Conservation (phyloP, 2,329 filamentous ascomycete species). For the Akanthomyces uredinophilus region DNA sequence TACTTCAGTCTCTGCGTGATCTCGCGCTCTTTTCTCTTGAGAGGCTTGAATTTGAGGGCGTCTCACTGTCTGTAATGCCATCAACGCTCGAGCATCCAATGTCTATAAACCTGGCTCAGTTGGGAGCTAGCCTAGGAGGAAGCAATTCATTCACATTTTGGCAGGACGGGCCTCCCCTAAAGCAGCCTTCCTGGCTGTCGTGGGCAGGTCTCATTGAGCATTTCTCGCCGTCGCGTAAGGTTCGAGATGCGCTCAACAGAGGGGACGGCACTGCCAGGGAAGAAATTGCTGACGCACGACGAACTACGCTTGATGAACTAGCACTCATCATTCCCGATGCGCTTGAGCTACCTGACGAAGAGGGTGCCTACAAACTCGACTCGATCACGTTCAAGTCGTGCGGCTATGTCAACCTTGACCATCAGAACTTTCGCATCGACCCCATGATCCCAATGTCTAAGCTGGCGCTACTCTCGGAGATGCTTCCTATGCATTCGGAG, state of each 20-base stretch:
- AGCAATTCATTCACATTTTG: too few species aligned
- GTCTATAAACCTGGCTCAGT: background rate
- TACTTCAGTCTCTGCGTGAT: constrained; percentile 45
- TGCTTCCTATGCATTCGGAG: background rate
- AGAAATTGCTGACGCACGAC: background rate
- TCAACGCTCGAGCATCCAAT: too few species aligned
- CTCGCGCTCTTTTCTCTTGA: constrained; percentile 45
- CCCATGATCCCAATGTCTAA: constrained; percentile 25
- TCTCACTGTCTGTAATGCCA: constrained; percentile 55
- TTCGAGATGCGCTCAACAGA: constrained; percentile 21
- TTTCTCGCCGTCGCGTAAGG: constrained; percentile 33
- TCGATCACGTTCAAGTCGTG: constrained; percentile 53
- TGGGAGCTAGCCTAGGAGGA: background rate
- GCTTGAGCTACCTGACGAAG: constrained; percentile 22
- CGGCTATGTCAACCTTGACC: constrained; percentile 50
- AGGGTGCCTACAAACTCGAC: constrained; percentile 27
- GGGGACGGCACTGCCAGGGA: too few species aligned
- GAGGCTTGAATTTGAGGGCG: constrained; percentile 55
- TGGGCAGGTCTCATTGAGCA: constrained; percentile 40
- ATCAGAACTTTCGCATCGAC: constrained; percentile 31
- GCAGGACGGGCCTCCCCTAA: background rate
- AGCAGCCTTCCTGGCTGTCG: constrained; percentile 28
- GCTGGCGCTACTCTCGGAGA: background rate
- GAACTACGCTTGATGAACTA: background rate
- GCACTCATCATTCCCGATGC: constrained; percentile 22